phyloP scores from a whole-genome alignment of 2,329 filamentous ascomycete species.

The Saccharata proteae region DNA sequence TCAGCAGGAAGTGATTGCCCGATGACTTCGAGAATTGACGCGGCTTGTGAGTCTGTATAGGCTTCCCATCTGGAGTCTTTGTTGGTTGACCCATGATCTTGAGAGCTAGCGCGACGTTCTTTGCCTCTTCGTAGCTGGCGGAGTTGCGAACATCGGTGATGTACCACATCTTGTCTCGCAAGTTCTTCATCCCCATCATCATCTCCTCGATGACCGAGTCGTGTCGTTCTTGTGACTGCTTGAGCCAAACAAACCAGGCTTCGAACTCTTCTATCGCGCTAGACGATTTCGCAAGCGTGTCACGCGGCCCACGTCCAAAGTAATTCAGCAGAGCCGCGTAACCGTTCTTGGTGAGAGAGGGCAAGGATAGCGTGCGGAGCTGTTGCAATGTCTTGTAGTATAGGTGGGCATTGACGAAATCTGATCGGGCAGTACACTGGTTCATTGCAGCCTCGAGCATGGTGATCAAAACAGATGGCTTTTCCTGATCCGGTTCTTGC shows the following conservation, averaged over 20 bases:
- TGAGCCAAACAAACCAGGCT: constrained; percentile 72
- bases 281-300: constrained; percentile 56
- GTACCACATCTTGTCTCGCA: constrained; percentile 98
- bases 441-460: constrained; percentile 69
- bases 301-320: constrained; percentile 58
- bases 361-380: constrained; percentile 49
- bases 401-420: constrained; percentile 72
- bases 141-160: constrained; percentile 88
- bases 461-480: constrained; percentile 44
- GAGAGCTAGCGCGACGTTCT: constrained; percentile 73
- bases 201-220: constrained; percentile 63
- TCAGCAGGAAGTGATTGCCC: constrained; percentile 53
- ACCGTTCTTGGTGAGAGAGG: constrained; percentile 51
- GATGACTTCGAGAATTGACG: constrained; percentile 33
- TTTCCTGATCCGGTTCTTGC: constrained; percentile 24
- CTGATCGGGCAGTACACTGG: constrained; percentile 64
- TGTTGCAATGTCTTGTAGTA: constrained; percentile 77
- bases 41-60: constrained; percentile 26
- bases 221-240: constrained; percentile 68
- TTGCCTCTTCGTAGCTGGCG: constrained; percentile 73
- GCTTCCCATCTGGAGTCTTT: constrained; percentile 28
- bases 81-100: constrained; percentile 69
- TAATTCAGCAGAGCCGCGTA: constrained; percentile 62
- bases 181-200: constrained; percentile 58
- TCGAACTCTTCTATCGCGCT: constrained; percentile 68